Conservation (phyloP, 2,329 filamentous ascomycete species). For the Epichloe festucae region DNA sequence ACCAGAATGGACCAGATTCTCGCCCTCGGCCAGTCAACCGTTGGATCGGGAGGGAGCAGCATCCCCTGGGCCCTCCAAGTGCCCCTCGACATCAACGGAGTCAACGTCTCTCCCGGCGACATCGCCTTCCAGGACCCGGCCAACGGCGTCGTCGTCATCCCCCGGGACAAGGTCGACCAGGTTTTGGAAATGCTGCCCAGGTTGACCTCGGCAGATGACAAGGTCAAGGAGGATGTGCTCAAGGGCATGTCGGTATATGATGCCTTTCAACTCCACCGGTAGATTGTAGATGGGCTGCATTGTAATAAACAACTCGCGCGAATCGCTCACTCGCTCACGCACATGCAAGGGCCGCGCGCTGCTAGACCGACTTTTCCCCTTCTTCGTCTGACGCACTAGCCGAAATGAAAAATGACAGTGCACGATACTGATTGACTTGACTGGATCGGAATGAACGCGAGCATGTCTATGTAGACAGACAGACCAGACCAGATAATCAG, state of each 20-base stretch:
- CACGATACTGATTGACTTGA: no score
- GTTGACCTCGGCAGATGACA: slow-evolving; percentile 38
- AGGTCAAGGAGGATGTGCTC: slow-evolving; percentile 51
- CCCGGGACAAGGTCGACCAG: slow-evolving; percentile 38
- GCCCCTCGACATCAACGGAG: slow-evolving; percentile 29
- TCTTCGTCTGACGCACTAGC: no score
- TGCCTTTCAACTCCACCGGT: slow-evolving; percentile 48
- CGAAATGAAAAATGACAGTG: no score
- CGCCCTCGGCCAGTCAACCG: slow-evolving; percentile 41
- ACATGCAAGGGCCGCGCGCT: not conserved
- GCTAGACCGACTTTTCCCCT: no score
- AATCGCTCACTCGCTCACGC: not conserved
- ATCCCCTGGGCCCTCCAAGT: slow-evolving; percentile 41
- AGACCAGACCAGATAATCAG: no score
- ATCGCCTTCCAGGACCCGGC: slow-evolving; percentile 55
- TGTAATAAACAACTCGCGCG: no score
- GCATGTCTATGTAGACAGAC: no score
- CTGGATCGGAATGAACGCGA: no score
- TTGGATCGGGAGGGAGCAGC: slow-evolving; percentile 42
- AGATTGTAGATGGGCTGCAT: not conserved
- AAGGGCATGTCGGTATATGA: slow-evolving; percentile 49
- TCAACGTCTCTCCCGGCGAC: slow-evolving; percentile 41
- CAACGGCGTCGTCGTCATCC: slow-evolving; percentile 64
- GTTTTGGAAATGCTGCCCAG: slow-evolving; percentile 48
- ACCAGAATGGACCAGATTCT: slow-evolving; percentile 30